Conservation (phyloP, 1,284 basidiomycete genomes). For the Cryptococcus sp. region DNA sequence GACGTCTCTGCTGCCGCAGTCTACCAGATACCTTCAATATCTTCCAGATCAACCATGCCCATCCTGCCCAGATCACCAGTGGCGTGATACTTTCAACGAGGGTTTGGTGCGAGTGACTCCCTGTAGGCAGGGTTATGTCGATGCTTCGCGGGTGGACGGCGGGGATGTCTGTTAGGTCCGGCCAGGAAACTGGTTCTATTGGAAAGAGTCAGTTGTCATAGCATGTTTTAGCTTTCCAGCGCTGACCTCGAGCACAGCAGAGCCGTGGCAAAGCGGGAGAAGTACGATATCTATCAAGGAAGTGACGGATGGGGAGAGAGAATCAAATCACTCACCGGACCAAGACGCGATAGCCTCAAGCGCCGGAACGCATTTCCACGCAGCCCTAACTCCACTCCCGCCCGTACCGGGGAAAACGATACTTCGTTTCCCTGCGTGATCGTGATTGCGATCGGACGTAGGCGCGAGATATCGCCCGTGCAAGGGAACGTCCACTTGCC, state of each 20-base stretch:
- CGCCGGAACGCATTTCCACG: constrained; percentile 19
- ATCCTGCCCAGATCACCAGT: constrained; percentile 33
- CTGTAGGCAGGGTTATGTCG: neutral
- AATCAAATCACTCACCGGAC: too few relatives aligned
- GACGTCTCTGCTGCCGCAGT: neutral
- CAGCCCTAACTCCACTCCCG: constrained; percentile 9
- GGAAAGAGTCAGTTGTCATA: neutral
- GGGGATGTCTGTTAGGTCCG: neutral
- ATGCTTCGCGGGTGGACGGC: neutral
- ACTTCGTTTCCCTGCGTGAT: constrained; percentile 7
- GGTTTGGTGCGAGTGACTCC: too few relatives aligned
- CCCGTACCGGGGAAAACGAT: constrained; percentile 13
- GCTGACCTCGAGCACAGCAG: too few relatives aligned
- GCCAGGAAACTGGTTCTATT: neutral
- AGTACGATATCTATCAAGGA: too few relatives aligned
- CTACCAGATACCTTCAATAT: constrained; percentile 7
- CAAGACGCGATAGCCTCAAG: too few relatives aligned
- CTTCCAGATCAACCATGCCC: constrained; percentile 32
- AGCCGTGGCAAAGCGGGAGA: too few relatives aligned
- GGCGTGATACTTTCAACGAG: constrained; percentile 28
- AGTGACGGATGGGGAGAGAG: too few relatives aligned
- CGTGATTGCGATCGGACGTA: constrained; percentile 7
- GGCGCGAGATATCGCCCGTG: constrained; percentile 43
- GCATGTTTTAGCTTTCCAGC: too few relatives aligned
- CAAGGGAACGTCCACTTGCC: constrained; percentile 34